Evolutionary conservation across 495 filamentous ascomycete species (phyloP), one percentile per base, ranked within the genome.

Genomic region (Xanthoparmelia taractica): DNA sequence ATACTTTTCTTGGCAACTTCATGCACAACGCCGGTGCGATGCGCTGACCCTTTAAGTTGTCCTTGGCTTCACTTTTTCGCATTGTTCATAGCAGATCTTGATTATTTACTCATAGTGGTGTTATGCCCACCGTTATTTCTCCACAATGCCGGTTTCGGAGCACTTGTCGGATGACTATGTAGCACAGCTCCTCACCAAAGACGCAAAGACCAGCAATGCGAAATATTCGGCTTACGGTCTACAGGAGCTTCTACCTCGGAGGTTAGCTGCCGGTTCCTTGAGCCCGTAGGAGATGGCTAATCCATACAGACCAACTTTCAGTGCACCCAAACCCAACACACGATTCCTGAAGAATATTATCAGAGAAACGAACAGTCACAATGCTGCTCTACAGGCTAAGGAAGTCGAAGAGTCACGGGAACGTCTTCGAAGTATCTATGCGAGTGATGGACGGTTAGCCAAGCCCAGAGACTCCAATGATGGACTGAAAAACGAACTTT

Each of bases 311-410:
- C 73, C 80, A 43, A 74, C 85, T 27, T 73, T 79, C 33, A 83
- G 83, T 68, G 89, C 91, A 59, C 90, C 90, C 4, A 96, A 91
- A 68, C 90, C 93, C 18, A 97, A 98, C 68, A 96, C 88, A 0
- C 80, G 89, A 50, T 97, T 97, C 67, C 78, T 98, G 17, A 84
- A 86, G 33, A 89, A 94, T 66, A 88, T 97, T 59, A 88, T 98
- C 67, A 87, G 86, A 63, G 88, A 95, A 62, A 93, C 91, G 2
- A 89, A 94, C 64, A 89, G 67, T 59, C 94, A 98, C 73, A 98
- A 98, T 81, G 83, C 89, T 17, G 88, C 91, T 8, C 78, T 97
- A 60, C 82, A 87, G 47, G 90, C 86, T 0, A 96, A 88, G 66
- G 93, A 97, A 71, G 84, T 86, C 45, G 83, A 79, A 59, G 85